Evolutionary conservation across 345 rosid species (phyloP).

Genomic region (Melaleuca alternifolia): DNA sequence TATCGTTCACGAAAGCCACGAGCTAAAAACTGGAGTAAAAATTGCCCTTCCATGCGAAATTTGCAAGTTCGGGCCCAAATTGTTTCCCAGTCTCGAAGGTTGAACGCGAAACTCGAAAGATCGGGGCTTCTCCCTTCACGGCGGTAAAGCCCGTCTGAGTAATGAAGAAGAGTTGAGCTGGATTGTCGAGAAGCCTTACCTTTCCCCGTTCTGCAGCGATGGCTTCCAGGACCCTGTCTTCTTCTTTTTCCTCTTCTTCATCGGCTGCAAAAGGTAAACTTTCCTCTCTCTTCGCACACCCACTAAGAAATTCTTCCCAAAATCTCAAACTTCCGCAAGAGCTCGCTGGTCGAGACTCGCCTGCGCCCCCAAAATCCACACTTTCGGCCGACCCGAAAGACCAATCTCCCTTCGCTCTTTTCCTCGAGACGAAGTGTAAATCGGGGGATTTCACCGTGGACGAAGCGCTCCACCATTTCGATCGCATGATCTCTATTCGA

Average conservation of each 20-base stretch:
- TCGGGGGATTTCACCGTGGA: slow-evolving; percentile 4
- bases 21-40: no score
- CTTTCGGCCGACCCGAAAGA: background rate
- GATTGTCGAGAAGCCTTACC: background rate
- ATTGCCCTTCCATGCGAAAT: background rate
- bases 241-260: background rate
- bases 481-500: slow-evolving; percentile 5
- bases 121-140: background rate
- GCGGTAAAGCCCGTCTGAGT: background rate
- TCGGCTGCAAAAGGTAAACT: slow-evolving; percentile 5
- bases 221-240: background rate
- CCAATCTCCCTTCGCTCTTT: background rate
- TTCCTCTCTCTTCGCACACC: background rate
- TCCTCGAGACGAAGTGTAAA: slow-evolving; percentile 4
- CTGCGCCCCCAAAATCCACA: background rate
- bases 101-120: background rate
- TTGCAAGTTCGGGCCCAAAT: background rate
- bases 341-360: background rate
- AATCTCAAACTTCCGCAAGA: background rate
- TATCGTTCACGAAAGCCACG: background rate
- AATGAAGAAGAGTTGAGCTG: background rate
- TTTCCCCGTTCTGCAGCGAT: background rate
- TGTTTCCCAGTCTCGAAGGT: background rate
- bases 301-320: background rate
- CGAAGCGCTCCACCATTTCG: slow-evolving; percentile 15